phyloP scores from a whole-genome alignment of 371 early-diverging fungal genomes.

The Mortierella sp. region DNA sequence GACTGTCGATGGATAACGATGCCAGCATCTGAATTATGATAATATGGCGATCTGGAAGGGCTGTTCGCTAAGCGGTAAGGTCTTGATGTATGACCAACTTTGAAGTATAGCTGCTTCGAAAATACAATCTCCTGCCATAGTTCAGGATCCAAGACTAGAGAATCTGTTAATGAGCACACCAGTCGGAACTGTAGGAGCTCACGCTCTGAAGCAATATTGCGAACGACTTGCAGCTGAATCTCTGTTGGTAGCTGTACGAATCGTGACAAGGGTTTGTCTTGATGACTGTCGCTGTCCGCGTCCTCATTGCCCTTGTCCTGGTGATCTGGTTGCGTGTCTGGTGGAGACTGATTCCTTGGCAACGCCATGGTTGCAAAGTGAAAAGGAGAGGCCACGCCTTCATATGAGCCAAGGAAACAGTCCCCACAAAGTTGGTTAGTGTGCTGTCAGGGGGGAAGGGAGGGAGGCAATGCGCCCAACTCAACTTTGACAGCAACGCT shows the following conservation, averaged over 20 bases:
- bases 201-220: neutral
- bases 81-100: neutral
- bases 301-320: too few species aligned
- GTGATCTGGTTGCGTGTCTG: too few species aligned
- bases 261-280: neutral
- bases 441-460: too few species aligned
- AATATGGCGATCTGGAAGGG: neutral
- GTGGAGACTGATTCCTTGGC: too few species aligned
- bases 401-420: too few species aligned
- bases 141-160: slow-evolving; percentile 27
- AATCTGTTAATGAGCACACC: slow-evolving; percentile 11
- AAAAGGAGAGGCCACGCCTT: too few species aligned
- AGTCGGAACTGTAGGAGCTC: slow-evolving; percentile 26
- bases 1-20: slow-evolving; percentile 18
- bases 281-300: too few species aligned
- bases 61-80: neutral
- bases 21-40: slow-evolving; percentile 25
- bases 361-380: too few species aligned
- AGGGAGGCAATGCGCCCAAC: too few species aligned
- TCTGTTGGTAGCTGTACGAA: slow-evolving; percentile 25
- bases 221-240: slow-evolving; percentile 25
- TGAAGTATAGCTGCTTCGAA: slow-evolving; percentile 23
- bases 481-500: too few species aligned
- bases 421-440: too few species aligned
- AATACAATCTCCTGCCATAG: slow-evolving; percentile 35